Evolutionary conservation across 768 basidiomycete genomes (phyloP).

Genomic region (Candolleomyces aberdarensis): DNA sequence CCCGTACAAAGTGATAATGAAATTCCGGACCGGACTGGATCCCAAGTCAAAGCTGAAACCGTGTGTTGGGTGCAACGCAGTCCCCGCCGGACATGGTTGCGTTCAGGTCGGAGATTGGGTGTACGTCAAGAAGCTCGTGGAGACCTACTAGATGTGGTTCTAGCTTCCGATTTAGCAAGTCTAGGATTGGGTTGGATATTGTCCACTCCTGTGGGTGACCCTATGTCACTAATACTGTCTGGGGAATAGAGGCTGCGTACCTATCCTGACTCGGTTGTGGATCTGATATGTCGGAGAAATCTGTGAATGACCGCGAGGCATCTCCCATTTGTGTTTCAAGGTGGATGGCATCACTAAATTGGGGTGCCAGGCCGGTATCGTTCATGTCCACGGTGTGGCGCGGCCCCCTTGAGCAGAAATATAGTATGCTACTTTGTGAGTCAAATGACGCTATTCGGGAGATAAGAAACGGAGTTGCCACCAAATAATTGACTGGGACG

Average conservation of each 20-base stretch:
- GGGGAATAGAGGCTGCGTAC: no score
- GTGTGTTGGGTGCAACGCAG: slow-evolving; percentile 68
- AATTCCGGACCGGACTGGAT: slow-evolving; percentile 63
- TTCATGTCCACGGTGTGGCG: no score
- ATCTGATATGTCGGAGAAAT: slow-evolving; percentile 4
- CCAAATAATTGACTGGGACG: neutral
- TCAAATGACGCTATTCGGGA: neutral
- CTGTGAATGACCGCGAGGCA: neutral
- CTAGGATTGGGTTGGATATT: neutral
- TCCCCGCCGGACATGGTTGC: slow-evolving; percentile 46
- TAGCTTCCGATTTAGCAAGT: neutral
- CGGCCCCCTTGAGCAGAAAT: no score
- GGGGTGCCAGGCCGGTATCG: no score
- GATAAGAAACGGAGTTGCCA: neutral
- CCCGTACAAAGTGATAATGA: slow-evolving; percentile 73
- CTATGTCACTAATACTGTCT: no score
- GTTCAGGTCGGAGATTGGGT: slow-evolving; percentile 63
- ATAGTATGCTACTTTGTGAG: neutral
- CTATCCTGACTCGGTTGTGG: no score
- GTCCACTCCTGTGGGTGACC: no score
- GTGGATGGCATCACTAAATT: neutral
- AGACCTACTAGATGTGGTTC: neutral
- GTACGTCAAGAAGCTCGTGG: slow-evolving; percentile 36
- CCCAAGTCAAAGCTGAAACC: slow-evolving; percentile 44
- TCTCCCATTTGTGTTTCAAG: neutral